A percentile compares a stretch with the other conserved stretches of the same genome.
phyloP scores from a whole-genome alignment of 257 asterid species.

The Nicotiana obtusifolia region DNA sequence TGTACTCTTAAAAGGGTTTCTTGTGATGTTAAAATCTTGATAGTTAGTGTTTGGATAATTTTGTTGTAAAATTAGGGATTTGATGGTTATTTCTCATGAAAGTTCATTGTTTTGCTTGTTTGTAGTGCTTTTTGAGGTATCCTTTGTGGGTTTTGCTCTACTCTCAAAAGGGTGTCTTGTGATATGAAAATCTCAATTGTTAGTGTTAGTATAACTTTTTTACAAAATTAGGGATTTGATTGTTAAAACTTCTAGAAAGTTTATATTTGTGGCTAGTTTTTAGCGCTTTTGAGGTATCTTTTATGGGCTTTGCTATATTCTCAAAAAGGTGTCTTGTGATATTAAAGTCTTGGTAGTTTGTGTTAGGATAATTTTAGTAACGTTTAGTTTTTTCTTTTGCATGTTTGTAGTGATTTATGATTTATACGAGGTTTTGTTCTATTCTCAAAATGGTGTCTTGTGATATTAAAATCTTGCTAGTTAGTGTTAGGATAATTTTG shows the following conservation, averaged over 20 bases:
- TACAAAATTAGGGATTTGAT: not conserved
- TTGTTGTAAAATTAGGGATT: too few species aligned
- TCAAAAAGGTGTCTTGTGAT: slow-evolving; percentile 10
- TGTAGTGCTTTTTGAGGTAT: not conserved
- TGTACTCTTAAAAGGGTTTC: not conserved
- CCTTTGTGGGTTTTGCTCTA: slow-evolving; percentile 5
- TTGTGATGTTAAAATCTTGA: not conserved
- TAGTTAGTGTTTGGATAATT: not conserved
- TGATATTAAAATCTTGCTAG: not conserved
- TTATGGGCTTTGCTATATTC: slow-evolving; percentile 13
- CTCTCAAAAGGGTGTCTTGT: not conserved
- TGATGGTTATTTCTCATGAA: not conserved
- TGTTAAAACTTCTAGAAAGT: not conserved
- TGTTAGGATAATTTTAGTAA: slow-evolving; percentile 3
- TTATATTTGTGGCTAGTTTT: not conserved
- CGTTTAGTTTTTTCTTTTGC: not conserved
- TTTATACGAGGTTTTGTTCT: not conserved
- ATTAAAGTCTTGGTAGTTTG: slow-evolving; percentile 9
- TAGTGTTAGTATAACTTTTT: not conserved
- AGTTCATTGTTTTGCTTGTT: not conserved
- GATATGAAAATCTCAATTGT: not conserved
- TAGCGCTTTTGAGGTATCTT: not conserved
- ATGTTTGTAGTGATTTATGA: not conserved
- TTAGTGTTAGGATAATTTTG: not conserved
- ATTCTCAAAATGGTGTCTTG: not conserved